Conservation (phyloP, 2,329 filamentous ascomycete genomes). For the Paracorniculantispora psalliotae region DNA sequence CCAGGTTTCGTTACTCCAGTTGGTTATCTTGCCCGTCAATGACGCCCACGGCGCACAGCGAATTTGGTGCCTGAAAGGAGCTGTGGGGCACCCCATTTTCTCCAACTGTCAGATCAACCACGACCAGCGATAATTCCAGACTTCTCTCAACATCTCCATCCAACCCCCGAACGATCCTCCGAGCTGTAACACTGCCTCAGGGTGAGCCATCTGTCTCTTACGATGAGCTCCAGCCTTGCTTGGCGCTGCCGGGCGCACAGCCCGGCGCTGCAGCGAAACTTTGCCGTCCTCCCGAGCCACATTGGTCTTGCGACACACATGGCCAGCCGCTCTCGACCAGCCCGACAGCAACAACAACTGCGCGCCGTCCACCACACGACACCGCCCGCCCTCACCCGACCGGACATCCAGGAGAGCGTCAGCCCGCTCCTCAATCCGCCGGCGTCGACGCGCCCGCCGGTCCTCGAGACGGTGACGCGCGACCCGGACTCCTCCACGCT, state of each 20-base stretch:
- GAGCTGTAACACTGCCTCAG: neutral
- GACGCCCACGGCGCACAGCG: neutral
- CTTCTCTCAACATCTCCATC: neutral
- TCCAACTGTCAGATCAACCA: neutral
- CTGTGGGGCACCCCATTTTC: slow-evolving; percentile 2
- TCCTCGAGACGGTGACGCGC: slow-evolving; percentile 58
- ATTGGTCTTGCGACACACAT: neutral
- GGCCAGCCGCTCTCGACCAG: slow-evolving; percentile 9
- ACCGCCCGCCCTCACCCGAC: neutral
- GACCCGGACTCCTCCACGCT: slow-evolving; percentile 28
- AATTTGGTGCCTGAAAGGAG: neutral
- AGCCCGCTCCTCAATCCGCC: slow-evolving; percentile 62
- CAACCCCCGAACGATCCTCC: neutral
- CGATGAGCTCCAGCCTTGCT: slow-evolving; percentile 29
- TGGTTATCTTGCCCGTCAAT: neutral
- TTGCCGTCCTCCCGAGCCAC: slow-evolving; percentile 6
- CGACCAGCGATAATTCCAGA: neutral
- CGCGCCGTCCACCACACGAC: slow-evolving; percentile 16
- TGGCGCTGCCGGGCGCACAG: slow-evolving; percentile 26
- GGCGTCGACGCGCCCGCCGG: slow-evolving; percentile 64
- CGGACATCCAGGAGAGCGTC: slow-evolving; percentile 23
- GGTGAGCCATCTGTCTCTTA: neutral
- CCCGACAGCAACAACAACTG: neutral
- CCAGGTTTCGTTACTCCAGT: too few species aligned
- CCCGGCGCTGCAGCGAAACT: slow-evolving; percentile 14